Conservation (phyloP, 2,329 filamentous ascomycete genomes). For the Sporothrix phasma region DNA sequence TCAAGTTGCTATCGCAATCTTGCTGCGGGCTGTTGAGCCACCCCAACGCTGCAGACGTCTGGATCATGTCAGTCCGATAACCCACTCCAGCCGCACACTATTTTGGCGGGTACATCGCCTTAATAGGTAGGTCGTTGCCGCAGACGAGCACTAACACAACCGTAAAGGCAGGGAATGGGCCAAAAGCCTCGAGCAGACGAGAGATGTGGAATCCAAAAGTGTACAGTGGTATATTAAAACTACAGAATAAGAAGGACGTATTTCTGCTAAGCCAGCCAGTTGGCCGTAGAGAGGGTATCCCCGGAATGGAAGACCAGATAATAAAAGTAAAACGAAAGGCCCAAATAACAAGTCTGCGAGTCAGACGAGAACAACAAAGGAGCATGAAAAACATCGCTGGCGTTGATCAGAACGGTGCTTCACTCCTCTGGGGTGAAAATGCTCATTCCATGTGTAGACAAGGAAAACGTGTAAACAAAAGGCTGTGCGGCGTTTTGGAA, state of each 20-base stretch:
- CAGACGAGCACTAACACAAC: not conserved
- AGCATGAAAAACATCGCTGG: not conserved
- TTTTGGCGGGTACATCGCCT: not conserved
- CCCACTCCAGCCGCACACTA: no score
- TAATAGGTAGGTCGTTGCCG: not conserved
- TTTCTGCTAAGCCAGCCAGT: constrained; percentile 8
- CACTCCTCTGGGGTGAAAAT: constrained; percentile 1
- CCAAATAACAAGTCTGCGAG: no score
- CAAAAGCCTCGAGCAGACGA: no score
- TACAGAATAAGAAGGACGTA: not conserved
- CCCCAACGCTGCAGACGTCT: no score
- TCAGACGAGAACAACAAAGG: not conserved
- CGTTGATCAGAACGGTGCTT: not conserved
- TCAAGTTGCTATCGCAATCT: not conserved
- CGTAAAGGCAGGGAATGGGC: not conserved
- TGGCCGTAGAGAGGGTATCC: not conserved
- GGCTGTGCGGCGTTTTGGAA: no score
- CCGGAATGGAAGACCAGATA: no score
- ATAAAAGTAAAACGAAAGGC: not conserved
- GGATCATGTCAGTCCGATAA: no score
- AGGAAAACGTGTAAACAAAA: not conserved
- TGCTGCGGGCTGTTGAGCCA: not conserved
- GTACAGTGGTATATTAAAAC: constrained; percentile 6
- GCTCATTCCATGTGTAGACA: not conserved
- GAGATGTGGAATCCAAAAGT: not conserved